Conservation (phyloP, 202 grass and related monocot species). For the Setaria italica region DNA sequence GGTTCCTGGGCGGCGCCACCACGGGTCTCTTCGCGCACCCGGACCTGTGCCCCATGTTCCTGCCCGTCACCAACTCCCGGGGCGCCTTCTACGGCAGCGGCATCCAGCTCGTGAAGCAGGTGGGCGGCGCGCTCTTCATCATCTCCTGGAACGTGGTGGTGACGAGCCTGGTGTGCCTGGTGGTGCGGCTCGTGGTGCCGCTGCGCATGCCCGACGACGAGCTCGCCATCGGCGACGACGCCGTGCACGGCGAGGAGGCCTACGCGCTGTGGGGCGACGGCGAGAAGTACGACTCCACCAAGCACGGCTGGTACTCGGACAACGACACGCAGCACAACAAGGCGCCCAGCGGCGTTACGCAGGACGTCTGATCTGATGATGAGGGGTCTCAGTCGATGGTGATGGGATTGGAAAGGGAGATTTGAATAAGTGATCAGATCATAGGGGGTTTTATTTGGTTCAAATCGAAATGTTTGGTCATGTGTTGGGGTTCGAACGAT, state of each 20-base stretch:
- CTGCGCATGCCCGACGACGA: slow-evolving; percentile 88
- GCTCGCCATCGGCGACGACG: slow-evolving; percentile 87
- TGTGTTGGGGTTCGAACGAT: not conserved
- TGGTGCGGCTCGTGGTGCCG: slow-evolving; percentile 56
- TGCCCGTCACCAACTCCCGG: slow-evolving; percentile 68
- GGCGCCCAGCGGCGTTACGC: slow-evolving; percentile 60
- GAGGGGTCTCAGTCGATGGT: not conserved
- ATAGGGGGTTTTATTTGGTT: not conserved
- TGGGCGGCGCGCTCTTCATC: slow-evolving; percentile 81
- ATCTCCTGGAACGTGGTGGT: slow-evolving; percentile 74
- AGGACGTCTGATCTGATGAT: slow-evolving; percentile 45
- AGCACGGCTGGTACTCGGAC: slow-evolving; percentile 65
- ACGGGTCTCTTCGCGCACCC: slow-evolving; percentile 91
- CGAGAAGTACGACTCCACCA: slow-evolving; percentile 84
- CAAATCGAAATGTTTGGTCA: not conserved
- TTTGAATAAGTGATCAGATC: slow-evolving; percentile 3
- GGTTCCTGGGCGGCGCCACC: slow-evolving; percentile 71
- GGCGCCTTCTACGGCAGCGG: slow-evolving; percentile 86
- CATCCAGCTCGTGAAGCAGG: slow-evolving; percentile 64
- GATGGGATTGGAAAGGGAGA: not conserved
- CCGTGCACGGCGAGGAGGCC: slow-evolving; percentile 94
- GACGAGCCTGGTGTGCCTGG: slow-evolving; percentile 71
- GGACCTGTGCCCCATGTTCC: slow-evolving; percentile 66
- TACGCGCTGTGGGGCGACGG: slow-evolving; percentile 96
- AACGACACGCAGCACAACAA: slow-evolving; percentile 48